Evolutionary conservation across 306 rosid genomes (phyloP), one percentile per base, ranked within the genome.

Genomic region (Lagenaria siceraria): DNA sequence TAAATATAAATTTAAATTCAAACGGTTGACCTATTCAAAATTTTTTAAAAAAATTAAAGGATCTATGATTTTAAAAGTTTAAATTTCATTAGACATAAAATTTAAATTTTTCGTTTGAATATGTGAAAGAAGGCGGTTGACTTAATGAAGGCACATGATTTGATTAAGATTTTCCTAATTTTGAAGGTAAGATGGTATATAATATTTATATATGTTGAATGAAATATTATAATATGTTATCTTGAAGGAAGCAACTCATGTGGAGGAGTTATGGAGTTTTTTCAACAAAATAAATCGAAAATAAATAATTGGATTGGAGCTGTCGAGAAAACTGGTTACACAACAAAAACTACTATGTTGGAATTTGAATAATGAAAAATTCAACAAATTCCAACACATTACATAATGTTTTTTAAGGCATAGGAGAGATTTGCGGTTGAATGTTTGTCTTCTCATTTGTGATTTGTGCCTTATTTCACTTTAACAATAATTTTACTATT

Each of bases 341-440:
- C 0, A 64, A 64, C 11, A 52, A 17, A 66, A 66, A n/a, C 33
- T 4, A 29, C 8, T 61, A 5, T 61, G 68, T 63, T 33, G 70
- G 70, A 63, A 63, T 6, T 62, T 62, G 11, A 35, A 40, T 38
- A 43, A 5, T 68, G 25, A n/a, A 68, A 13, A 69, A 69, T 13
- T n/a, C 33, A 69, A 7, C 55, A 43, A 43, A 69, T 69, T 69
- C 31, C 35, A 40, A 69, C 22, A 43, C 35, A 38, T 22, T 69
- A 7, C 33, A 69, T 2, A 22, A 42, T 11, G 36, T 24, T 12
- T 29, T n/a, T 21, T 0, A 5, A 61, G 40, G 70, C 24, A 15
- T 17, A 6, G 35, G 75, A 70, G 75, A 70, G 55, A 70, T 42
- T 70, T 42, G 38, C 75, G 75, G 75, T 46, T 70, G 75, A 70